Conservation (phyloP, 2,329 filamentous ascomycete genomes). For the Sordariomycetes sp. region DNA sequence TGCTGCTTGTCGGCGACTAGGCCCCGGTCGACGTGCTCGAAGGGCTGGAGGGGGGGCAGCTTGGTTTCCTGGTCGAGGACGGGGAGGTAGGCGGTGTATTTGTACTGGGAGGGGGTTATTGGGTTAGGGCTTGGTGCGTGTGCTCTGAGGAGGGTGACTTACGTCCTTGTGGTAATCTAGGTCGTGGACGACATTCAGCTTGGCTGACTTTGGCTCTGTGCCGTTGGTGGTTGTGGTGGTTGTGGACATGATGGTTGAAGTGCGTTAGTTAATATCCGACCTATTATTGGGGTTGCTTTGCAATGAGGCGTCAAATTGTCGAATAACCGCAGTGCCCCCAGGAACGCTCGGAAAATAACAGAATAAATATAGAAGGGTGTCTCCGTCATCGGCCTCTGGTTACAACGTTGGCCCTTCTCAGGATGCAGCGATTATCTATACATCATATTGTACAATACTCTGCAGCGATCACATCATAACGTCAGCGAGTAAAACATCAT, state of each 20-base stretch:
- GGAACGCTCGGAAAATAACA: too few species aligned
- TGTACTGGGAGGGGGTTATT: slow-evolving; percentile 12
- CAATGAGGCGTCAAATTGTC: too few species aligned
- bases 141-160: not conserved
- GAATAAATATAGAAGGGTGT: too few species aligned
- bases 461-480: too few species aligned
- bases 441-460: too few species aligned
- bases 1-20: slow-evolving; percentile 18
- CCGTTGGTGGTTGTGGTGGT: not conserved
- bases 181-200: not conserved
- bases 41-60: slow-evolving; percentile 18
- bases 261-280: too few species aligned
- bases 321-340: too few species aligned
- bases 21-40: slow-evolving; percentile 18
- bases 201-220: not conserved
- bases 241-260: not conserved
- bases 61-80: slow-evolving; percentile 19
- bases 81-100: slow-evolving; percentile 19
- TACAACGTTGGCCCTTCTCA: too few species aligned
- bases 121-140: not conserved
- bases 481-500: too few species aligned
- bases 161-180: not conserved
- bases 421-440: too few species aligned
- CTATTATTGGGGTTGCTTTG: too few species aligned
- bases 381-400: too few species aligned